Evolutionary conservation across 257 asterid genomes (phyloP).

Genomic region (Orobanche coerulescens): DNA sequence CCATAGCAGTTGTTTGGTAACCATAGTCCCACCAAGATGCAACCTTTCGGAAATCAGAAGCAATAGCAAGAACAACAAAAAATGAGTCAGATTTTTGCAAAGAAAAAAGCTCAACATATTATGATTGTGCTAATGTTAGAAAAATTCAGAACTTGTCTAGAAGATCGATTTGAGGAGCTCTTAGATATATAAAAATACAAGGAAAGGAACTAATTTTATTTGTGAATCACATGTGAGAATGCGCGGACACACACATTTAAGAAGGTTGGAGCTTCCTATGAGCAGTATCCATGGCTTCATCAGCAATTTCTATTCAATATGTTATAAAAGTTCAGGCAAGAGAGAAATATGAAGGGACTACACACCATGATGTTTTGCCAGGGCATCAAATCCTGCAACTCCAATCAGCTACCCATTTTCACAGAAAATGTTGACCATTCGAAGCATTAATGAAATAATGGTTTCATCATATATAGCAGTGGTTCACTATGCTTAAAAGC

Average conservation of each 20-base stretch:
- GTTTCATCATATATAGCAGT: not conserved
- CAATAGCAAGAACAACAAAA: conserved; percentile 12
- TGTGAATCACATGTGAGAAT: not conserved
- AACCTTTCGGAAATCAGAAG: conserved; percentile 48
- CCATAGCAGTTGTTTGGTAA: conserved; percentile 99
- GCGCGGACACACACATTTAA: not conserved
- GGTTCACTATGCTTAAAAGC: not conserved
- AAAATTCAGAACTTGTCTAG: conserved; percentile 1
- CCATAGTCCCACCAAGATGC: conserved; percentile 99
- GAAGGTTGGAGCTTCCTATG: not conserved
- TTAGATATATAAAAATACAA: too few relatives aligned
- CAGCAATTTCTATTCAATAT: not conserved
- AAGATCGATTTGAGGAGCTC: not conserved
- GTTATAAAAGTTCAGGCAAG: not conserved
- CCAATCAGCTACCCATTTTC: not conserved
- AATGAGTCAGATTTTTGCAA: not conserved
- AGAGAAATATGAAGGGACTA: not conserved
- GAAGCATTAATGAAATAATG: not conserved
- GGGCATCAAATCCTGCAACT: not conserved
- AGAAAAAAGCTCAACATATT: not conserved
- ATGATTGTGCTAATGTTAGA: not conserved
- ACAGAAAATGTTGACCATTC: not conserved
- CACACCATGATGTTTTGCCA: not conserved
- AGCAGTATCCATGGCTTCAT: not conserved
- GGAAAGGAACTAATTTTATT: too few relatives aligned